phyloP scores from a whole-genome alignment of 495 filamentous ascomycete genomes.

The Aspergillus taichungensis region DNA sequence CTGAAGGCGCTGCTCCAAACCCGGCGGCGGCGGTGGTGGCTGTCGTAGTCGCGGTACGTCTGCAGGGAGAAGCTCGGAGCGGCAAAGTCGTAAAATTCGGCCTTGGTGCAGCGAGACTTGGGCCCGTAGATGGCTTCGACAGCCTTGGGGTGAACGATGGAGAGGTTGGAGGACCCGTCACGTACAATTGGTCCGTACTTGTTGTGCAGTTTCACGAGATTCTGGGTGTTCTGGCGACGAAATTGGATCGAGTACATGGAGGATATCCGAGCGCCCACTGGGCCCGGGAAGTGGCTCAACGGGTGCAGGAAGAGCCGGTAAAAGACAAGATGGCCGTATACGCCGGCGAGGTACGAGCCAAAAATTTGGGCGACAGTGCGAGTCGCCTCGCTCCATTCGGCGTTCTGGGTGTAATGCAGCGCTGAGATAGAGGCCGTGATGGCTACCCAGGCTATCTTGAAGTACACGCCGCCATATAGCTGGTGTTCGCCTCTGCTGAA shows the following conservation, averaged over 20 bases:
- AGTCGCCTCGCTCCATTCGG: not conserved
- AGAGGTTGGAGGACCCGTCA: conserved; percentile 26
- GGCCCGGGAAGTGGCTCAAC: conserved; percentile 26
- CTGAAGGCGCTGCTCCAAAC: conserved; percentile 29
- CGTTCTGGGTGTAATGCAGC: too few relatives aligned
- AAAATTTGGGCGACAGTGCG: not conserved
- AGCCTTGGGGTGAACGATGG: conserved; percentile 24
- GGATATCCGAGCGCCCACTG: conserved; percentile 17
- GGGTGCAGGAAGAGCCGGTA: conserved; percentile 26
- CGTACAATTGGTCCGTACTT: conserved; percentile 33
- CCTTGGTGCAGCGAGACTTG: conserved; percentile 24
- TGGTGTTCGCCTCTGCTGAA: conserved; percentile 31
- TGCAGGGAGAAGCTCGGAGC: conserved; percentile 24
- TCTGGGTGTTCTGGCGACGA: conserved; percentile 6
- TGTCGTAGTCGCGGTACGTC: conserved; percentile 19
- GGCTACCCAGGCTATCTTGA: conserved; percentile 9
- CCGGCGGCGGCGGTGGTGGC: conserved; percentile 25
- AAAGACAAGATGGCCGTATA: conserved; percentile 23
- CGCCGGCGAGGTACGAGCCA: conserved; percentile 16
- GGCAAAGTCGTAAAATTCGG: conserved; percentile 27
- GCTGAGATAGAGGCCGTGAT: conserved; percentile 1
- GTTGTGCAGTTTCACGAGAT: conserved; percentile 24
- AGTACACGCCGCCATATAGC: conserved; percentile 16
- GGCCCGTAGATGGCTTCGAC: conserved; percentile 25
- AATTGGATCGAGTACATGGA: conserved; percentile 5